These are phyloP conservation scores for Trichoderma aggressivum DNA, from an alignment of 2,329 filamentous ascomycete genomes.

Conservation along the genomic window DNA sequence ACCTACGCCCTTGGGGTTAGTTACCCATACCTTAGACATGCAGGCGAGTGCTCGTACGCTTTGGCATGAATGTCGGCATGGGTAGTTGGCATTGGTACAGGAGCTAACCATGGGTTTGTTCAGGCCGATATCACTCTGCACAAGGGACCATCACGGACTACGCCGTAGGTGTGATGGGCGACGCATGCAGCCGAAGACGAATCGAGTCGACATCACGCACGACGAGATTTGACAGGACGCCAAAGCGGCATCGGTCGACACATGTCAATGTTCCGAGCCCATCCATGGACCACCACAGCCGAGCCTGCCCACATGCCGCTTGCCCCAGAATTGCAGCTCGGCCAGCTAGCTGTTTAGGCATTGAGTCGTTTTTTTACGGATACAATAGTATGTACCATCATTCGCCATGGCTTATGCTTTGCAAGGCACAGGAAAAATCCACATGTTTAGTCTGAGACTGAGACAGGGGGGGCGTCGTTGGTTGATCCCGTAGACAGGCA, in stretches of 20 bases:
- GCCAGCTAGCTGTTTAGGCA: background rate
- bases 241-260: background rate
- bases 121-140: background rate
- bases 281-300: background rate
- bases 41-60: background rate
- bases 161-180: background rate
- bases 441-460: background rate
- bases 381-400: background rate
- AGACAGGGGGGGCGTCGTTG: background rate
- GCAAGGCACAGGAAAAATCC: background rate
- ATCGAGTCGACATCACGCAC: background rate
- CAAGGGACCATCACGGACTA: background rate
- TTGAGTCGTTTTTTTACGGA: background rate
- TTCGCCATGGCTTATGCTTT: background rate
- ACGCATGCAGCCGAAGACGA: background rate
- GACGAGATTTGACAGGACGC: background rate
- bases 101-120: background rate
- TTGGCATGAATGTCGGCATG: background rate
- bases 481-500: background rate
- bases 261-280: background rate
- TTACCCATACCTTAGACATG: background rate
- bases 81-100: background rate
- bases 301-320: background rate
- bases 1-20: background rate
- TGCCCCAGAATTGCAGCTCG: background rate